Conservation (phyloP, 2,329 filamentous ascomycete genomes). For the Metarhizium humberi region DNA sequence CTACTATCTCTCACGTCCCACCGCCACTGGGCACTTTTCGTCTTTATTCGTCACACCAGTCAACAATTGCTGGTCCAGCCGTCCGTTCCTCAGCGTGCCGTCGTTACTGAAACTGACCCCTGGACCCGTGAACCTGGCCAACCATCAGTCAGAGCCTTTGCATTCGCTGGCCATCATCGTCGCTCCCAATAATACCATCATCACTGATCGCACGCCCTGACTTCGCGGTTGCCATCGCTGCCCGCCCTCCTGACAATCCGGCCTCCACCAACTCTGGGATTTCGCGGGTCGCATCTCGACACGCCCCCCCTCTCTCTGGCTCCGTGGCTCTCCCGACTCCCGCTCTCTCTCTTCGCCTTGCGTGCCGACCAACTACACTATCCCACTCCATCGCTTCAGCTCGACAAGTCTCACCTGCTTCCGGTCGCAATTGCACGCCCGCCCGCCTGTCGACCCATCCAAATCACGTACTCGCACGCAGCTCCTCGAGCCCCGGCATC, state of each 20-base stretch:
- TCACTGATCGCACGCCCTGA: slow-evolving; percentile 5
- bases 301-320: slow-evolving; percentile 2
- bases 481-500: slow-evolving; percentile 6
- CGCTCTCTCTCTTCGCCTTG: not conserved
- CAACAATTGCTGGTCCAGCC: slow-evolving; percentile 1
- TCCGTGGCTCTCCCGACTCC: not conserved
- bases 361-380: not conserved
- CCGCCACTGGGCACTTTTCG: slow-evolving; percentile 8
- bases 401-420: slow-evolving; percentile 1
- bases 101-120: slow-evolving; percentile 8
- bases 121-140: slow-evolving; percentile 7
- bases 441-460: not conserved
- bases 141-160: slow-evolving; percentile 6
- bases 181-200: slow-evolving; percentile 1
- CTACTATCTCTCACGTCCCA: slow-evolving; percentile 19
- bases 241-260: slow-evolving; percentile 10
- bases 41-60: slow-evolving; percentile 6
- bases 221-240: slow-evolving; percentile 10
- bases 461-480: slow-evolving; percentile 2
- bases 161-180: slow-evolving; percentile 5
- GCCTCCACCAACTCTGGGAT: slow-evolving; percentile 3
- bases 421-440: slow-evolving; percentile 2
- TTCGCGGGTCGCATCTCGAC: slow-evolving; percentile 1
- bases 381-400: slow-evolving; percentile 1
- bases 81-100: slow-evolving; percentile 6